A percentile compares a stretch with the other conserved stretches of the same genome.
These are phyloP conservation scores for Suillus brevipes DNA, from an alignment of 768 basidiomycete genomes.

Conservation along the genomic window DNA sequence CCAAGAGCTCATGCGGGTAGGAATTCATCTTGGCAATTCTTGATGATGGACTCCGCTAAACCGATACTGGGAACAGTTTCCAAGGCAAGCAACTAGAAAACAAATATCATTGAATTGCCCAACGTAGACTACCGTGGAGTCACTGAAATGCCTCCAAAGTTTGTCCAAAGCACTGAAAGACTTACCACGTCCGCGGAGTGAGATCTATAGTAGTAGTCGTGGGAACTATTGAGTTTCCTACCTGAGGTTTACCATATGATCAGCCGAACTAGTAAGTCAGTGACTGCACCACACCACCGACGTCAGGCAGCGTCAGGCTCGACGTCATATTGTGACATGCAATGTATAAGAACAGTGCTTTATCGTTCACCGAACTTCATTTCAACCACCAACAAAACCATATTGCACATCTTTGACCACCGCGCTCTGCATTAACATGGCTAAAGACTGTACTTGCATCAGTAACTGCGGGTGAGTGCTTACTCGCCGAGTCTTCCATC, in stretches of 20 bases:
- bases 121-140: background rate
- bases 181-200: background rate
- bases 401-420: background rate
- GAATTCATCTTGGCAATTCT: conserved; percentile 67
- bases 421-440: conserved; percentile 18
- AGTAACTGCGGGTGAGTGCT: conserved; percentile 27
- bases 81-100: background rate
- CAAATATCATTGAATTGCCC: background rate
- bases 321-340: background rate
- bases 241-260: too few species aligned
- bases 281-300: background rate
- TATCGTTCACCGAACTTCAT: background rate
- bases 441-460: conserved; percentile 29
- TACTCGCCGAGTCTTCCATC: background rate
- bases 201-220: background rate
- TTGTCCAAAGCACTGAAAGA: background rate
- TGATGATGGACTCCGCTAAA: background rate
- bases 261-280: too few species aligned
- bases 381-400: background rate
- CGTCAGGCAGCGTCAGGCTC: background rate
- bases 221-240: background rate
- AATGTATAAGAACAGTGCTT: background rate
- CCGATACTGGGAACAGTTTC: background rate
- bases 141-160: background rate
- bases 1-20: conserved; percentile 85